Evolutionary conservation across 768 basidiomycete species (phyloP), one percentile per base, ranked within the genome.

Genomic region (Rhizopogon vesiculosus): DNA sequence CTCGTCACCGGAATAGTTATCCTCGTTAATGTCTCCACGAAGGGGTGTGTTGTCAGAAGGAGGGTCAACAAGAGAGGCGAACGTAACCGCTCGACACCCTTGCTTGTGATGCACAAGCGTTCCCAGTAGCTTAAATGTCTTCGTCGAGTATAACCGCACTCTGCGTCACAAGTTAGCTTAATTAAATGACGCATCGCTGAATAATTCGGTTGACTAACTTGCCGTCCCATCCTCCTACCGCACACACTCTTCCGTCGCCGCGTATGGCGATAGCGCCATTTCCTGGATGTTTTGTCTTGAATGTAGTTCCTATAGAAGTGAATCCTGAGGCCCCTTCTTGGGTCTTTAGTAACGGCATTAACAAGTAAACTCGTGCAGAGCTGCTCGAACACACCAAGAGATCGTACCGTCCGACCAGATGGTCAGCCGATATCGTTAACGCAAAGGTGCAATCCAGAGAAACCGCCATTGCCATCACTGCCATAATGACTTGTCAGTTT

Each of bases 161-260:
- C 93, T 97, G 64, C 2, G 39, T 15, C 5, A 31, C 22, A 43
- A 39, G 39, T 51, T n/a, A 16, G 19, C 45, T 15, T 2, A 39
- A 43, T 53, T 28, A 42, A 42, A 19, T 28, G 22, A 15, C 13
- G 9, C 35, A 38, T 45, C 3, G n/a, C 40, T 13, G n/a, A 42
- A 31, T 29, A 55, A 44, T 22, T n/a, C 28, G 15, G 13, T 42
- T 39, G 6, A 72, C 89, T 62, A 60, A 94, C 95, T 78, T 83
- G 38, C 96, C 94, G 58, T 98, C 94, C 96, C 96, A 98, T 0
- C 94, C 93, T 2, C 89, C 95, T 2, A 94, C 75, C 0, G 93
- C 94, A 61, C 93, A 88, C 0, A 98, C 82, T 19, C 80, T 79
- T 0, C 86, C 91, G 60, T 90, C 86, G 38, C 82, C 78, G 5